Evolutionary conservation across 2,329 filamentous ascomycete species (phyloP), one percentile per base, ranked within the genome.

Genomic region (Trichoderma sp.): DNA sequence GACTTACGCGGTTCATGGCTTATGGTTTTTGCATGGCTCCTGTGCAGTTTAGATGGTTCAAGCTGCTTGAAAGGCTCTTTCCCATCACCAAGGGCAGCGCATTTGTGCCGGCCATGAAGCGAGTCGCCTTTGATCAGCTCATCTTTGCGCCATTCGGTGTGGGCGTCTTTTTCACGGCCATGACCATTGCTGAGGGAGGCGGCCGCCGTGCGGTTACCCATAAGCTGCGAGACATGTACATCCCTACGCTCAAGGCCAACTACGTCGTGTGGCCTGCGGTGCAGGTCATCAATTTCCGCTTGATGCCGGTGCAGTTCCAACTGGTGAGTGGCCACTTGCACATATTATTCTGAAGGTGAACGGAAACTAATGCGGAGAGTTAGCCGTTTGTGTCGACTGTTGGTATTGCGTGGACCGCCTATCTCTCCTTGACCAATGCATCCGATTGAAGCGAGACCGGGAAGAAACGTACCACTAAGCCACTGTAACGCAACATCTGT

Each of bases 21-120:
- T 99, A 98, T 81, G 94, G 94, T 80, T 98, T 98, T 84, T 89
- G 92, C 79, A 98, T 98, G 94, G 94, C 96, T 5, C 96, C 96
- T 0, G 78, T 98, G 36, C 95, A 98, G 81, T 97, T 97, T 84
- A 92, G 93, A 80, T 99, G 96, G 96, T 98, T 98, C 83, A 89
- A 90, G 66, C 95, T 97, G 81, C 85, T 99, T 74, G 92, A 91
- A 39, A 87, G 86, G 75, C 87, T 90, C 11, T 99, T 99, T 78
- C 96, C 96, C 6, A 90, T 98, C 65, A 92, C 91, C 66, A 94
- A 95, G 85, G 88, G 86, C 12, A 89, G 89, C 76, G 91, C 91
- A 2, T 91, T 94, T 64, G 84, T 86, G 3, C 94, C 94, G 36
- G 94, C 94, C 3, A 82, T 98, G 82, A 97, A 98, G 87, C 89